A percentile compares a stretch with the other conserved stretches of the same genome.
Conservation (phyloP, 208 protist genomes). For the Eutreptiella sp. region DNA sequence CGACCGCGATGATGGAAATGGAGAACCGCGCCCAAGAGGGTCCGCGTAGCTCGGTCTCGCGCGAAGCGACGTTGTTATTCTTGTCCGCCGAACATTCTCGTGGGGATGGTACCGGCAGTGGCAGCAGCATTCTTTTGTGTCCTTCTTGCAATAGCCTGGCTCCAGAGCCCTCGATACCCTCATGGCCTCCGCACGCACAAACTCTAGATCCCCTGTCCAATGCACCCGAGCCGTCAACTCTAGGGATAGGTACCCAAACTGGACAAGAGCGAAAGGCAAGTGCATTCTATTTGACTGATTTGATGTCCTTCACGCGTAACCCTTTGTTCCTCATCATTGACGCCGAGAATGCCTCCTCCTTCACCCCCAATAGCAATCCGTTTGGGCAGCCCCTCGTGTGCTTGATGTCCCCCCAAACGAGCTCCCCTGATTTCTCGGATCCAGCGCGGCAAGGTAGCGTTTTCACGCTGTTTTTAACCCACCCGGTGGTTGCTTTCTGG, state of each 20-base stretch:
- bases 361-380: neutral
- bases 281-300: neutral
- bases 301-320: slow-evolving; percentile 17
- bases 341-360: neutral
- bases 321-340: slow-evolving; percentile 14
- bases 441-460: neutral
- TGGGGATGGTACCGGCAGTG: neutral
- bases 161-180: no score
- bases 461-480: slow-evolving; percentile 2
- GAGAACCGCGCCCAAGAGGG: no score
- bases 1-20: neutral
- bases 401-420: neutral
- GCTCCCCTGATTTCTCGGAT: neutral
- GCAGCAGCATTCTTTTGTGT: neutral
- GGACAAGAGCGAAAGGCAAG: neutral
- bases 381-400: neutral
- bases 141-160: no score
- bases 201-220: neutral
- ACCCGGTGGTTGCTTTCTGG: neutral
- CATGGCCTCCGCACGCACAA: no score
- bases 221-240: neutral
- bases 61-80: neutral
- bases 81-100: neutral
- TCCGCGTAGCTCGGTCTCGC: no score
- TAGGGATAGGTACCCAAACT: neutral